Base-by-base conservation (phyloP, 108 stramenopile genomes). In the Discostella stelligeroides region DNA sequence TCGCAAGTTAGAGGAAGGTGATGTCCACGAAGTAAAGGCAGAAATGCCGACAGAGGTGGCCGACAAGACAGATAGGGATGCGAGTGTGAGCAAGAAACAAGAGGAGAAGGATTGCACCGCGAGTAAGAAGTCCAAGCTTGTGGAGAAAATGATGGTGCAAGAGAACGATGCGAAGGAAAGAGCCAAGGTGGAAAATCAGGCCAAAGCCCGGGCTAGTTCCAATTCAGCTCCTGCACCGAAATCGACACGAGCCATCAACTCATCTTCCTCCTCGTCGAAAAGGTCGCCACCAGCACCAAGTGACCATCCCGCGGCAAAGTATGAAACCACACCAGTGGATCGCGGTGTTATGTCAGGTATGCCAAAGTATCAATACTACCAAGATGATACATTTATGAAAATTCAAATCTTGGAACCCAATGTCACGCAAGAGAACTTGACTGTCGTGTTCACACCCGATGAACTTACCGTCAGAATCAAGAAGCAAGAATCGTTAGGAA, bases 301-400 rank as follows among this genome's bases (percentile, higher is more conserved):
- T 23, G 23, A 51, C 23, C 30, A 42, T 21, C 40, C 81, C 1
- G 60, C 70, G 0, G 25, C 65, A 27, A 57, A 51, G 47, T 47
- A 37, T 12, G 39, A 59, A 62, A 59, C 66, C 41, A 28, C 74
- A 28, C 20, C 65, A 15, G 30, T 43, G 25, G 40, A 30, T 14
- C 47, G 43, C 4, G 73, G 39, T 1, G 57, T 61, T 7, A 55
- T 61, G 58, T 64, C 85, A 1, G 60, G 61, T 55, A 82, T 83
- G 69, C 92, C 94, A 12, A 93, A 92, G 66, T 97, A 97, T 72
- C 96, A 95, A 63, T 98, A 94, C 75, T 98, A 95, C 65, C 97
- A 98, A 69, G 84, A 83, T 25, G 84, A 88, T 27, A 72, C 81
- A 13, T 71, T 84, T 70, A 80, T 98, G 81, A 96, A 89, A 49